Evolutionary conservation across 139 green algal species (phyloP), one percentile per base, ranked within the genome.

Genomic region (Pseudopediastrum boryanum): DNA sequence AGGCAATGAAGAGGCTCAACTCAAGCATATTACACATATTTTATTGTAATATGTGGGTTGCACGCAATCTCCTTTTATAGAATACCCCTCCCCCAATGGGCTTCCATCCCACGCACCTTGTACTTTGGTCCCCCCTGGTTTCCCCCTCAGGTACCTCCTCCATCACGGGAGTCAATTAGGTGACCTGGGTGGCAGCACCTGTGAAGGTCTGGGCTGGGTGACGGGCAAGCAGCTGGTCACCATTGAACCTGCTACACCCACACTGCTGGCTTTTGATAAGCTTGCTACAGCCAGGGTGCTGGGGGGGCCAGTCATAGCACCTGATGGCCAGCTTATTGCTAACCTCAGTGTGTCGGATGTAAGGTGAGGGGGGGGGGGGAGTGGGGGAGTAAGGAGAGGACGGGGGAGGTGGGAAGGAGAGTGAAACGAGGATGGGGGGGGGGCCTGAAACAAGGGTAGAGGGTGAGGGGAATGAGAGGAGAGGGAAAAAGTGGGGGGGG

Each of bases 321-420:
- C 76, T 7, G 58, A 85, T 2, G 83, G 92, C 2, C 64, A 85
- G 35, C 64, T 96, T 43, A 88, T 96, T 23, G 92, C 92, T 61
- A 96, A 96, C 79, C 80, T 96, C 61, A 89, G 77, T 46, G 84
- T 90, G n/a, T 90, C 79, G 1, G 92, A 96, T 85, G 76, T 95
- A 13, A 78, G 89, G 85, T 92, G 63, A 4, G 38, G 2, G 33
- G 68, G 67, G 1, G 25, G 61, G n/a, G n/a, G n/a, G n/a, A n/a
- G n/a, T n/a, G n/a, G n/a, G n/a, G n/a, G n/a, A n/a, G n/a, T n/a
- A n/a, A n/a, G n/a, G n/a, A n/a, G n/a, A n/a, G n/a, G n/a, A n/a
- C n/a, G n/a, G n/a, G n/a, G n/a, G n/a, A n/a, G n/a, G n/a, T n/a
- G n/a, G n/a, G n/a, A n/a, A n/a, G n/a, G n/a, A n/a, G n/a, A n/a